These are phyloP conservation scores for Dioscorea cayenensis DNA, from an alignment of 116 monocot species.

Conservation along the genomic window DNA sequence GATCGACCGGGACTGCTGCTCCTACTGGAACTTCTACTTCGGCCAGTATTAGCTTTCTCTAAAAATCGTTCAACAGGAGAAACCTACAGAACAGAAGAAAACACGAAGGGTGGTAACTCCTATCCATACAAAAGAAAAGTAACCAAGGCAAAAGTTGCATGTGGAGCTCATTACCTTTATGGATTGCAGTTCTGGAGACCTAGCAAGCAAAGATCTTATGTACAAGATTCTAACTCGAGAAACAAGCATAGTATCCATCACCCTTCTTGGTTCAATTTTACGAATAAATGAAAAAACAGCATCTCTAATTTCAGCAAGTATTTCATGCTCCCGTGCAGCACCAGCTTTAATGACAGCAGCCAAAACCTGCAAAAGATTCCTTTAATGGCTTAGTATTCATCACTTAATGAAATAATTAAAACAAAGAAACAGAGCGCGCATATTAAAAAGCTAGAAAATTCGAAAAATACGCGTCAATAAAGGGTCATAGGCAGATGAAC, in stretches of 20 bases:
- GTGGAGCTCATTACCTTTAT: conserved; percentile 52
- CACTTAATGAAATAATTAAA: background rate
- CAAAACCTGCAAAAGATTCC: conserved; percentile 63
- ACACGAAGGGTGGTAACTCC: background rate
- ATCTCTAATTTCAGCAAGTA: conserved; percentile 98
- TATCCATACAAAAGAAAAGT: background rate
- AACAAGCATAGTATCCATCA: conserved; percentile 99
- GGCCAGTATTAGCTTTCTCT: conserved; percentile 71
- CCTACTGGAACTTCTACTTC: conserved; percentile 85
- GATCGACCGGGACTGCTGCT: conserved; percentile 85
- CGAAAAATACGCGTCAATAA: no score
- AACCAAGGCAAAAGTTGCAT: background rate
- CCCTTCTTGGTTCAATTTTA: conserved; percentile 85
- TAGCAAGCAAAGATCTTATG: conserved; percentile 91
- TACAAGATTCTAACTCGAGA: conserved; percentile 97
- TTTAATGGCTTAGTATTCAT: background rate
- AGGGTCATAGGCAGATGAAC: no score
- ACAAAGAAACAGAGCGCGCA: no score
- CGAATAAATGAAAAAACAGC: conserved; percentile 91
- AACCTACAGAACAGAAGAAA: conserved; percentile 41
- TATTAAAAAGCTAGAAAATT: no score
- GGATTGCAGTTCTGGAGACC: conserved; percentile 92
- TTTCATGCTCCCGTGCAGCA: conserved; percentile 97
- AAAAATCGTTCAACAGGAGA: conserved; percentile 84
- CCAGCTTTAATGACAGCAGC: conserved; percentile 99